Percentiles rank a stretch among this genome's conserved stretches.
These are phyloP conservation scores for Fusarium goolgardi DNA, from an alignment of 2,329 filamentous ascomycete genomes.

Conservation along the genomic window DNA sequence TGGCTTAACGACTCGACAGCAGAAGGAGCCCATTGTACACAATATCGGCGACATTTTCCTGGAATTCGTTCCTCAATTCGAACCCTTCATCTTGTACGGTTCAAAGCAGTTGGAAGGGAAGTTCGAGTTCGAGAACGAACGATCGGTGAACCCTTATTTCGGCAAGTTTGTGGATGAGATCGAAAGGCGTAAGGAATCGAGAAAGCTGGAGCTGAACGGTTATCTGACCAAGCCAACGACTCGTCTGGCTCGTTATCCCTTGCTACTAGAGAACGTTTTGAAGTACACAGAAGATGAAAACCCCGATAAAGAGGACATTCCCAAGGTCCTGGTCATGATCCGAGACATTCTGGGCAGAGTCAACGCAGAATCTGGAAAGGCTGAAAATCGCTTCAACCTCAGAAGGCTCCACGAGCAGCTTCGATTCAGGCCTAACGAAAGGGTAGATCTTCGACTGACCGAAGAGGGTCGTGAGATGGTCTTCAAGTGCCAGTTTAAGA, in stretches of 20 bases:
- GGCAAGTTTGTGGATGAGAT: constrained; percentile 95
- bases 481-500: constrained; percentile 95
- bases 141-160: constrained; percentile 85
- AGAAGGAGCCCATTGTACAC: constrained; percentile 87
- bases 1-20: constrained; percentile 88
- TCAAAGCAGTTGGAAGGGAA: constrained; percentile 96
- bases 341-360: constrained; percentile 87
- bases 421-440: constrained; percentile 89
- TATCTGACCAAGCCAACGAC: constrained; percentile 98
- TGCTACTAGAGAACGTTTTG: constrained; percentile 89
- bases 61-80: constrained; percentile 90
- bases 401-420: constrained; percentile 91
- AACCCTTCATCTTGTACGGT: constrained; percentile 96
- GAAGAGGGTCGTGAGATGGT: constrained; percentile 93
- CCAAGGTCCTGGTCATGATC: constrained; percentile 87
- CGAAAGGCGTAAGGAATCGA: constrained; percentile 93
- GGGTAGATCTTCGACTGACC: constrained; percentile 92
- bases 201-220: constrained; percentile 96
- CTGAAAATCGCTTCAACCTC: constrained; percentile 97
- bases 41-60: constrained; percentile 95
- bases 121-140: constrained; percentile 97
- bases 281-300: constrained; percentile 93
- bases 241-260: constrained; percentile 89
- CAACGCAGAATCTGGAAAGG: constrained; percentile 95
- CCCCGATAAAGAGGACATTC: constrained; percentile 90